Evolutionary conservation across 2,329 filamentous ascomycete species (phyloP), one percentile per base, ranked within the genome.

Genomic region (Lasiodiplodia sp.): DNA sequence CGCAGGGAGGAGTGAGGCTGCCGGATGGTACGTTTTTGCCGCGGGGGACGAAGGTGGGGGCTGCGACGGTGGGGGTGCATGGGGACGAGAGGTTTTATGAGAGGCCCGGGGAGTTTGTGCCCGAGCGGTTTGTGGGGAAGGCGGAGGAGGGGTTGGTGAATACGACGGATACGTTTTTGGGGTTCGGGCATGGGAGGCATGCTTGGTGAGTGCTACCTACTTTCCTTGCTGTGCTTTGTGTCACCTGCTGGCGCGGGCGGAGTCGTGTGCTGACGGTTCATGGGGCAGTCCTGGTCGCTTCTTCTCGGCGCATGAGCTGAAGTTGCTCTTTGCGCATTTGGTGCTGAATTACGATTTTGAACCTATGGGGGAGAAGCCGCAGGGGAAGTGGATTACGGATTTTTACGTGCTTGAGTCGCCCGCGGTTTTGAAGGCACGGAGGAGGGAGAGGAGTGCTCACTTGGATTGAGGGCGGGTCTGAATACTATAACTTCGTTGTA

Each of bases 121-220:
- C 71, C n/a, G 75, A 74, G 47, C 73, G 10, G 74, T 77, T 51
- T 71, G 75, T 10, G 73, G 71, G 74, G 38, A 76, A 73, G 66
- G 82, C 81, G 53, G 81, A 83, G 74, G 71, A 84, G 18, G 82
- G 85, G 3, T 83, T 89, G 79, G 84, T 87, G 14, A 85, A 85
- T 5, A 87, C 86, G 2, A 84, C 83, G 44, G 78, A 84, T 47
- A 74, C 78, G 8, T 84, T 86, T 71, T 73, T 88, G 23, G 79
- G 84, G 0, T 89, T 89, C 75, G 86, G 87, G 0, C 85, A 88
- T 69, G 87, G 87, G 8, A 79, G 84, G 70, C 86, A 89, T 73
- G 85, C 70, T 23, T 74, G 72, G 71, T 70, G n/a, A 66, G 73
- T 72, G 5, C 0, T 12, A 11, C 3, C 0, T 12, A 11, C 3